Conservation (phyloP, 2,329 filamentous ascomycete genomes). For the Cercospora sojina region DNA sequence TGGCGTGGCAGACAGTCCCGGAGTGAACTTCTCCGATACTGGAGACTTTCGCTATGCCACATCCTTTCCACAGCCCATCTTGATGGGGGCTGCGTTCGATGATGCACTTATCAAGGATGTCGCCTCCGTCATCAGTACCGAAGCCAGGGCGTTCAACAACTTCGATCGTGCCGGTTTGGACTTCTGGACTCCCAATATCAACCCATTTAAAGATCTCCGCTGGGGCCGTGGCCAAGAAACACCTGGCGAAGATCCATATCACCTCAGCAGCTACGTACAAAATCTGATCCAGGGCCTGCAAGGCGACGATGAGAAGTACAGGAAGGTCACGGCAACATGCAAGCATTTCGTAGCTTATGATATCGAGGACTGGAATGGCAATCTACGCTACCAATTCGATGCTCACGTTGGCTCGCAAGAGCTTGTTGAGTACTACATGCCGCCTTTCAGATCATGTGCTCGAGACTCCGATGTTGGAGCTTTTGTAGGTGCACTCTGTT, state of each 20-base stretch:
- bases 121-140: conserved; percentile 56
- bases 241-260: conserved; percentile 46
- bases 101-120: conserved; percentile 60
- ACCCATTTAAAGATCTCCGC: conserved; percentile 58
- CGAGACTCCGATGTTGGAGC: conserved; percentile 48
- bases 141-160: conserved; percentile 66
- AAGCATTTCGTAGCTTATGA: conserved; percentile 47
- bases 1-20: conserved; percentile 57
- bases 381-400: conserved; percentile 52
- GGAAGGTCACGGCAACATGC: conserved; percentile 48
- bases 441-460: conserved; percentile 58
- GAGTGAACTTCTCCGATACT: conserved; percentile 54
- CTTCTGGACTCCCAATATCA: conserved; percentile 66
- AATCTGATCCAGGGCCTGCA: conserved; percentile 39
- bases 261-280: conserved; percentile 38
- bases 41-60: conserved; percentile 61
- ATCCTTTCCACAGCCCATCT: conserved; percentile 64
- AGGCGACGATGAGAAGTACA: conserved; percentile 38
- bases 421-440: conserved; percentile 66
- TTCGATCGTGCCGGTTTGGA: conserved; percentile 55
- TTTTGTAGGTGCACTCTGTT: conserved; percentile 53
- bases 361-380: conserved; percentile 36
- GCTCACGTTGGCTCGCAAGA: conserved; percentile 61
- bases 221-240: conserved; percentile 37
- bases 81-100: conserved; percentile 63